Conservation (phyloP, 306 rosid genomes). For the Hippophae gyantsensis region DNA sequence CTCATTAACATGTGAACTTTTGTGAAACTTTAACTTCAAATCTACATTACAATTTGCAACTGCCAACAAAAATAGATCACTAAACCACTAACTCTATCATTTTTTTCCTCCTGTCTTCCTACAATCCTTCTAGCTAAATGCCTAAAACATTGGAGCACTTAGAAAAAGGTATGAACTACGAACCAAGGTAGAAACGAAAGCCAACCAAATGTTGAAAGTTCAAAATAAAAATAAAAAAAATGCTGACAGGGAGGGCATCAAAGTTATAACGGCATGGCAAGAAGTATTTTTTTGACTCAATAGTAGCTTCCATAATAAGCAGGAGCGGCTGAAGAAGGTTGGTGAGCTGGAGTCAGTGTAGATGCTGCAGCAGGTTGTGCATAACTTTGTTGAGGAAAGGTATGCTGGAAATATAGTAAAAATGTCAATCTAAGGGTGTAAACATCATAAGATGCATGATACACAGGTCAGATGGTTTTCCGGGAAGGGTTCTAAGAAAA, state of each 20-base stretch:
- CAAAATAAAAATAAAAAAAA: background rate
- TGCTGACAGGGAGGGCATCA: background rate
- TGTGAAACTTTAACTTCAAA: too few species aligned
- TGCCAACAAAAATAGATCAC: constrained; percentile 8
- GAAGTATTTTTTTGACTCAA: constrained; percentile 20
- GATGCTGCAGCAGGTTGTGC: constrained; percentile 49
- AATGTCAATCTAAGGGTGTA: background rate
- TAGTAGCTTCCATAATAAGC: constrained; percentile 80
- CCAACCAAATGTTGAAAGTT: background rate
- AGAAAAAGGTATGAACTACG: constrained; percentile 3
- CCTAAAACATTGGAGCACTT: constrained; percentile 10
- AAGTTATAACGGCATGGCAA: constrained; percentile 20
- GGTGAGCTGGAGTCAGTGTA: constrained; percentile 50
- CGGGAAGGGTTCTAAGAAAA: too few species aligned
- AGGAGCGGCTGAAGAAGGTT: constrained; percentile 71
- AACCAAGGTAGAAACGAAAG: background rate
- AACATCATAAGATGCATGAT: too few species aligned
- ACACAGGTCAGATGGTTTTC: too few species aligned
- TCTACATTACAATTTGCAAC: constrained; percentile 5
- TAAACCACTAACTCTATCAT: background rate
- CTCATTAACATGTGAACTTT: background rate
- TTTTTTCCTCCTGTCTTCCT: background rate
- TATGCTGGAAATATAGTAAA: constrained; percentile 35
- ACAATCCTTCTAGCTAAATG: background rate
- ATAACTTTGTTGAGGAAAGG: constrained; percentile 57